A percentile compares a stretch with the other conserved stretches of the same genome.
These are phyloP conservation scores for Monascus ruber DNA, from an alignment of 2,329 filamentous ascomycete genomes.

Conservation along the genomic window DNA sequence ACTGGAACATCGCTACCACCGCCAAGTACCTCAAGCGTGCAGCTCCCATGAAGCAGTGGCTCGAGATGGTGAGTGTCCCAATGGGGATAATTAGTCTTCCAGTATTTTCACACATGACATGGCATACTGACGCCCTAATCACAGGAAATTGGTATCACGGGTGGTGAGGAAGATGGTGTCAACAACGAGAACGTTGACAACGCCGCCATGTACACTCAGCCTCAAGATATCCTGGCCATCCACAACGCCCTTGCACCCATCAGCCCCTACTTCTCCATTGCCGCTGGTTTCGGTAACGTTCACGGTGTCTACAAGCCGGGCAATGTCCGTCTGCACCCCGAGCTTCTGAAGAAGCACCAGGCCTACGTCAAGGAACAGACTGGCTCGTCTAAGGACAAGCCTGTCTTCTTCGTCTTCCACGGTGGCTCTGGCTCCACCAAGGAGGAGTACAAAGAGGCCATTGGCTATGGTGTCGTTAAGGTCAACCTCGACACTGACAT, in stretches of 20 bases:
- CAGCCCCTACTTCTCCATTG: slow-evolving; percentile 94
- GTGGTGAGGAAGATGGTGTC: slow-evolving; percentile 94
- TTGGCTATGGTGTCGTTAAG: slow-evolving; percentile 92
- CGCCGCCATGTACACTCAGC: slow-evolving; percentile 93
- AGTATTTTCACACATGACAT: too few species aligned
- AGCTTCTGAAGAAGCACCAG: slow-evolving; percentile 96
- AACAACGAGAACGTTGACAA: slow-evolving; percentile 98
- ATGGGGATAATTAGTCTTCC: too few species aligned
- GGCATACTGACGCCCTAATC: too few species aligned
- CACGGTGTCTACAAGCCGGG: slow-evolving; percentile 98
- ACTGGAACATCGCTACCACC: slow-evolving; percentile 86
- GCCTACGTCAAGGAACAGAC: slow-evolving; percentile 75
- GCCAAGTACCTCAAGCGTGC: slow-evolving; percentile 87
- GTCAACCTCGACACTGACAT: slow-evolving; percentile 98
- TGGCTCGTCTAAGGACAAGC: slow-evolving; percentile 63
- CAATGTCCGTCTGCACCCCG: slow-evolving; percentile 93
- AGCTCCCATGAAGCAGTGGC: slow-evolving; percentile 95
- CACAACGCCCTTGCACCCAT: slow-evolving; percentile 75
- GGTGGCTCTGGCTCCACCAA: slow-evolving; percentile 87
- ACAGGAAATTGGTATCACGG: slow-evolving; percentile 80
- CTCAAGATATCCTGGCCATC: slow-evolving; percentile 88
- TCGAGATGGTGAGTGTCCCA: slow-evolving; percentile 68
- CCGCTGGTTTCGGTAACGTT: slow-evolving; percentile 96
- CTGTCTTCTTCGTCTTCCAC: slow-evolving; percentile 99
- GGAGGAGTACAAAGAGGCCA: slow-evolving; percentile 80